Conservation (phyloP, 2,329 filamentous ascomycete species). For the Cladobotryum mycophilum region DNA sequence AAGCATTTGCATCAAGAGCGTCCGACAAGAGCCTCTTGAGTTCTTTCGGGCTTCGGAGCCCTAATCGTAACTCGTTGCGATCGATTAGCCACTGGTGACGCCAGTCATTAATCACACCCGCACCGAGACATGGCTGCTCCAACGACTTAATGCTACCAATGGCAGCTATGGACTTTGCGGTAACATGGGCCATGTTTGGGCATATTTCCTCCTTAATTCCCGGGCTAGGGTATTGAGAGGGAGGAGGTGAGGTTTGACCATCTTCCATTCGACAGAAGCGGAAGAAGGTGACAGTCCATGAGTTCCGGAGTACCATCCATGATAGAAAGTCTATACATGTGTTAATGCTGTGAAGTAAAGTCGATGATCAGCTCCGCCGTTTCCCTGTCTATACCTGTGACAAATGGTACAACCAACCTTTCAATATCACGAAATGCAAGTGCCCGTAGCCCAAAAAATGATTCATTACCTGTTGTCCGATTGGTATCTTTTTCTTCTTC, state of each 20-base stretch:
- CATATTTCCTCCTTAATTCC: neutral
- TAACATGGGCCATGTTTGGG: neutral
- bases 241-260: slow-evolving; percentile 2
- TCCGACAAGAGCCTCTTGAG: neutral
- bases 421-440: too few relatives aligned
- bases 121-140: neutral
- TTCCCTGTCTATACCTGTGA: neutral
- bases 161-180: neutral
- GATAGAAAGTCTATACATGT: neutral
- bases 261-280: neutral
- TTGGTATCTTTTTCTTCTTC: too few relatives aligned
- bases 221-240: slow-evolving; percentile 1
- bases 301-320: neutral
- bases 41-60: neutral
- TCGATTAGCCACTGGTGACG: slow-evolving; percentile 1
- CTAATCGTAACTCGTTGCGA: neutral
- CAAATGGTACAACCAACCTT: neutral
- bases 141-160: neutral
- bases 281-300: neutral
- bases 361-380: neutral
- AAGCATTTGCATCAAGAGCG: neutral
- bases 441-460: too few relatives aligned
- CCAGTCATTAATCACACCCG: neutral
- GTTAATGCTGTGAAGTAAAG: neutral
- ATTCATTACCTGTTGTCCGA: too few relatives aligned